Evolutionary conservation across 2,329 filamentous ascomycete genomes (phyloP).

Genomic region (Didymella sp.): DNA sequence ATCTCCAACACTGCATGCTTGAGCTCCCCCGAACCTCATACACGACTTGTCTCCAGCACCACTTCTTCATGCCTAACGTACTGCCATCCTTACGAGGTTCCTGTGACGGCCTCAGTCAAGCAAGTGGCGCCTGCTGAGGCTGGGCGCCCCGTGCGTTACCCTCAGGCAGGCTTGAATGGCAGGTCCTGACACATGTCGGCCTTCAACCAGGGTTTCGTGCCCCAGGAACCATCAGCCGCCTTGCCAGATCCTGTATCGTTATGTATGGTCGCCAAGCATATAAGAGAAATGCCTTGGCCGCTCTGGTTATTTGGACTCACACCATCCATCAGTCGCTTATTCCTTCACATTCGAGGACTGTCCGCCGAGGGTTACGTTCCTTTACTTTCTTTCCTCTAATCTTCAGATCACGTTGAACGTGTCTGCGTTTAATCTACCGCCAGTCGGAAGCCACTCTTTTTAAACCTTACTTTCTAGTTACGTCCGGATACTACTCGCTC

Average conservation of each 20-base stretch:
- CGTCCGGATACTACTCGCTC: constrained; percentile 8
- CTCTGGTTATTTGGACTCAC: constrained; percentile 37
- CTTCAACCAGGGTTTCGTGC: constrained; percentile 52
- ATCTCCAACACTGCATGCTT: constrained; percentile 34
- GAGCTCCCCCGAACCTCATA: constrained; percentile 42
- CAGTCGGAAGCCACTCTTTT: constrained; percentile 50
- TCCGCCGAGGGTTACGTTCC: constrained; percentile 52
- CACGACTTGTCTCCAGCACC: constrained; percentile 45
- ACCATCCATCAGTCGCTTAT: constrained; percentile 45
- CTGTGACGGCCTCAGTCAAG: constrained; percentile 38
- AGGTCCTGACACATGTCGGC: constrained; percentile 48
- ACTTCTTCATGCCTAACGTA: constrained; percentile 44
- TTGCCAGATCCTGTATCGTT: constrained; percentile 32
- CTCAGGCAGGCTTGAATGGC: constrained; percentile 36
- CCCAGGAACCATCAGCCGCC: constrained; percentile 43
- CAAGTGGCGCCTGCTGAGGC: constrained; percentile 33
- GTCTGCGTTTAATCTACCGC: constrained; percentile 50
- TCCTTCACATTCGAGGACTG: constrained; percentile 36
- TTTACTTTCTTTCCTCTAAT: constrained; percentile 49
- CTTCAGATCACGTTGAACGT: constrained; percentile 53
- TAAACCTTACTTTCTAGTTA: constrained; percentile 29
- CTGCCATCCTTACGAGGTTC: constrained; percentile 30
- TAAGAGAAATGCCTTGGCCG: constrained; percentile 40
- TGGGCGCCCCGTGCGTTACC: constrained; percentile 38
- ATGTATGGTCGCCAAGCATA: constrained; percentile 46